Evolutionary conservation across 495 filamentous ascomycete genomes (phyloP).

Genomic region (Aspergillus steynii): DNA sequence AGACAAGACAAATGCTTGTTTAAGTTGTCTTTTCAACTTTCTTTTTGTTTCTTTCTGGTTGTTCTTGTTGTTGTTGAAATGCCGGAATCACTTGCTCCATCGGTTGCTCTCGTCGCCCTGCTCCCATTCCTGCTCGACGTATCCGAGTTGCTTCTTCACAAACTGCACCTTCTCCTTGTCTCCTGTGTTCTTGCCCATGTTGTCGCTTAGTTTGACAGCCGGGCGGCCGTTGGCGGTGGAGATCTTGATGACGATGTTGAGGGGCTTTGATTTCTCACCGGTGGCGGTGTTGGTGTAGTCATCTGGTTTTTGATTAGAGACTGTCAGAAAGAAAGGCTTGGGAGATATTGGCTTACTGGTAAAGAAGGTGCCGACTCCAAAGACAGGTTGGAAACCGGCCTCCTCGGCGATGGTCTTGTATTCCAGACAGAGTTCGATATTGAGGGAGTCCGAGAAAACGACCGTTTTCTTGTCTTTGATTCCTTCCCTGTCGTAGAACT

Average conservation of each 20-base stretch:
- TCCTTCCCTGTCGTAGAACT: constrained; percentile 78
- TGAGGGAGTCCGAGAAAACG: constrained; percentile 95
- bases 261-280: constrained; percentile 80
- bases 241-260: constrained; percentile 98
- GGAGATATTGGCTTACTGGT: constrained; percentile 60
- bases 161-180: constrained; percentile 73
- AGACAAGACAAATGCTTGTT: no score
- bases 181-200: constrained; percentile 94
- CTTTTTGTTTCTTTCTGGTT: not conserved
- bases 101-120: constrained; percentile 80
- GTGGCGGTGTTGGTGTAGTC: constrained; percentile 71
- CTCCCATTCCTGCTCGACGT: constrained; percentile 80
- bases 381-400: constrained; percentile 76
- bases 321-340: not conserved
- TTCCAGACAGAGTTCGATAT: constrained; percentile 86
- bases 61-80: not conserved
- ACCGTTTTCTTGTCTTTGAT: constrained; percentile 85
- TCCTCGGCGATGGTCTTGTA: constrained; percentile 82
- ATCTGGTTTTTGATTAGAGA: constrained; percentile 45
- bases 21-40: not conserved
- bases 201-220: constrained; percentile 95
- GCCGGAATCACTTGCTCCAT: constrained; percentile 47
- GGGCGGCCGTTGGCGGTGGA: constrained; percentile 77
- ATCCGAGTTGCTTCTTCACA: constrained; percentile 84
- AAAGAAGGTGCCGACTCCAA: constrained; percentile 93